Conservation (phyloP, 1,284 basidiomycete genomes). For the Cutaneotrichosporon daszewskae region DNA sequence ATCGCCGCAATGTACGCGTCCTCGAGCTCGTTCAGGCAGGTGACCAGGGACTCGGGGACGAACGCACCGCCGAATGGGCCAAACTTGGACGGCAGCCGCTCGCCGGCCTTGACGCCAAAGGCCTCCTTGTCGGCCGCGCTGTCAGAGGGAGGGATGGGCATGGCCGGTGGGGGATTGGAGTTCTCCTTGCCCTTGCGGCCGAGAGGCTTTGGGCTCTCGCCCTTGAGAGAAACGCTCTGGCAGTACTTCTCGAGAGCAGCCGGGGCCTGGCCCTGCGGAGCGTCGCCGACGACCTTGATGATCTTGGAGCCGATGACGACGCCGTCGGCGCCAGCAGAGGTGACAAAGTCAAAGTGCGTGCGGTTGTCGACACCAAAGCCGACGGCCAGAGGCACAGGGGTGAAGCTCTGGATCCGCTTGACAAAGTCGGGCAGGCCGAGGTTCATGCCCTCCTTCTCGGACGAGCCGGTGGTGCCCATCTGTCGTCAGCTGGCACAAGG, state of each 20-base stretch:
- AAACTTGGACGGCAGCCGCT: slow-evolving; percentile 72
- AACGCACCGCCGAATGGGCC: slow-evolving; percentile 96
- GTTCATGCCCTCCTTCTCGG: slow-evolving; percentile 66
- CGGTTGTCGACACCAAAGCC: slow-evolving; percentile 95
- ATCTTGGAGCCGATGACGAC: slow-evolving; percentile 90
- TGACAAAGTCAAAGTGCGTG: slow-evolving; percentile 80
- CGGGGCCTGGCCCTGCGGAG: slow-evolving; percentile 52
- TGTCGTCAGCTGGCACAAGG: too few relatives aligned
- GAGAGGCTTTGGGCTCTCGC: slow-evolving; percentile 47
- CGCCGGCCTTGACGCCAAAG: slow-evolving; percentile 38
- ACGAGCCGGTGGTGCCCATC: slow-evolving; percentile 98
- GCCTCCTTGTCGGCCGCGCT: slow-evolving; percentile 23
- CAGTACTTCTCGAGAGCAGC: slow-evolving; percentile 70
- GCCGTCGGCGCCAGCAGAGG: slow-evolving; percentile 81
- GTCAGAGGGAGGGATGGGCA: slow-evolving; percentile 39
- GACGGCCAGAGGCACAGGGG: slow-evolving; percentile 80
- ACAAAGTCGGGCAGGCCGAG: slow-evolving; percentile 71
- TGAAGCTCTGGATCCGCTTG: slow-evolving; percentile 61
- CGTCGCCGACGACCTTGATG: slow-evolving; percentile 66
- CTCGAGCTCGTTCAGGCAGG: slow-evolving; percentile 85
- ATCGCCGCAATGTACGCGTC: slow-evolving; percentile 81
- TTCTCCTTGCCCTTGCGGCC: slow-evolving; percentile 23
- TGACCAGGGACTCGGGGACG: slow-evolving; percentile 89
- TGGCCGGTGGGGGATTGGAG: slow-evolving; percentile 30
- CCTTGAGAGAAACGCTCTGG: slow-evolving; percentile 61